Evolutionary conservation across 257 asterid species (phyloP).

Genomic region (Solanum appendiculatum): DNA sequence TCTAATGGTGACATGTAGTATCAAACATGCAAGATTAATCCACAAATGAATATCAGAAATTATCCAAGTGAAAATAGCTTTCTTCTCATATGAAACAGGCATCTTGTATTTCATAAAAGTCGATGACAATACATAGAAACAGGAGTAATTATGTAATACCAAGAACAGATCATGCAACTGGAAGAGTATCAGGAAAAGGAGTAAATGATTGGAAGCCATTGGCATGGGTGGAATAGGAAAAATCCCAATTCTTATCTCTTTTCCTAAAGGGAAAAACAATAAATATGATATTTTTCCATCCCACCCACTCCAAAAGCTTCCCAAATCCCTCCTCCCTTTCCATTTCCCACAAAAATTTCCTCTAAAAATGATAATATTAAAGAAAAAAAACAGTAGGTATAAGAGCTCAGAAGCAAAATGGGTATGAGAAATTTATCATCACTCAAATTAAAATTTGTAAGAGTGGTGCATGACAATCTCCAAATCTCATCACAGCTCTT

Average conservation of each 20-base stretch:
- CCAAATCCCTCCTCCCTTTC: not conserved
- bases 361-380: not conserved
- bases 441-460: not conserved
- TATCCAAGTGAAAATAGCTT: too few species aligned
- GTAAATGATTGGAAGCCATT: not conserved
- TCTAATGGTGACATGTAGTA: too few species aligned
- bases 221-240: constrained; percentile 2
- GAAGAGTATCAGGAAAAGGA: not conserved
- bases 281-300: not conserved
- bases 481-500: not conserved
- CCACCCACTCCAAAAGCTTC: not conserved
- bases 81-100: too few species aligned
- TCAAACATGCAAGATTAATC: too few species aligned
- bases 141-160: too few species aligned
- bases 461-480: constrained; percentile 1
- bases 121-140: too few species aligned
- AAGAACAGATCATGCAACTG: not conserved
- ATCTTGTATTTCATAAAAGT: too few species aligned
- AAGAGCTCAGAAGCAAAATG: not conserved
- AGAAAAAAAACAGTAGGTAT: not conserved
- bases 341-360: not conserved
- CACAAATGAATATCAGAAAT: too few species aligned
- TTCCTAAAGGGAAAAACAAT: too few species aligned
- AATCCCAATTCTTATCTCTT: not conserved
- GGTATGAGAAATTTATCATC: not conserved